Evolutionary conservation across 495 filamentous ascomycete species (phyloP).

Genomic region (Gamarada debralockiae): DNA sequence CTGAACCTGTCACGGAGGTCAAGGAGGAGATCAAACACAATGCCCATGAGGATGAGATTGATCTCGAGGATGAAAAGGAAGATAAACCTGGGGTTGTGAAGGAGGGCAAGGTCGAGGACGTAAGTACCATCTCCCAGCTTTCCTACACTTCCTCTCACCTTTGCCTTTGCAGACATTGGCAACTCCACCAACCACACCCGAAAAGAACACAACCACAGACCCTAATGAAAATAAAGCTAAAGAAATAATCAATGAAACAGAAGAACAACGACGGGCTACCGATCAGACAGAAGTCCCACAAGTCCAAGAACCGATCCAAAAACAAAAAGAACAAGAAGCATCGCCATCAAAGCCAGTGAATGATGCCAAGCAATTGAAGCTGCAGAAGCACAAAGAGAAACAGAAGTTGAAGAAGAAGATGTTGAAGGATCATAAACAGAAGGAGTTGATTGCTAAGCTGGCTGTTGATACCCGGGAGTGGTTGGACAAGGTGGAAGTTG

Average conservation of each 20-base stretch:
- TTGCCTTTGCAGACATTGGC: background rate
- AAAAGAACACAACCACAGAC: background rate
- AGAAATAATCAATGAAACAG: background rate
- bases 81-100: background rate
- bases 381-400: background rate
- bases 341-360: background rate
- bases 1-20: background rate
- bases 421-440: background rate
- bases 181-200: background rate
- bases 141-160: background rate
- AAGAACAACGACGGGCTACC: background rate
- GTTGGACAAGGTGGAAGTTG: background rate
- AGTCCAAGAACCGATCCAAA: too few species aligned
- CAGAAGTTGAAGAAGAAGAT: background rate
- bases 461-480: background rate
- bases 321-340: background rate
- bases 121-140: background rate
- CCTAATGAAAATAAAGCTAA: background rate
- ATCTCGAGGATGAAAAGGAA: background rate
- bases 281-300: background rate
- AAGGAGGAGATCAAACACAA: background rate
- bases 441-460: background rate
- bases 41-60: background rate
- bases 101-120: background rate
- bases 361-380: background rate